phyloP scores from a whole-genome alignment of 2,329 filamentous ascomycete genomes.

The Pseudogymnoascus sp. region DNA sequence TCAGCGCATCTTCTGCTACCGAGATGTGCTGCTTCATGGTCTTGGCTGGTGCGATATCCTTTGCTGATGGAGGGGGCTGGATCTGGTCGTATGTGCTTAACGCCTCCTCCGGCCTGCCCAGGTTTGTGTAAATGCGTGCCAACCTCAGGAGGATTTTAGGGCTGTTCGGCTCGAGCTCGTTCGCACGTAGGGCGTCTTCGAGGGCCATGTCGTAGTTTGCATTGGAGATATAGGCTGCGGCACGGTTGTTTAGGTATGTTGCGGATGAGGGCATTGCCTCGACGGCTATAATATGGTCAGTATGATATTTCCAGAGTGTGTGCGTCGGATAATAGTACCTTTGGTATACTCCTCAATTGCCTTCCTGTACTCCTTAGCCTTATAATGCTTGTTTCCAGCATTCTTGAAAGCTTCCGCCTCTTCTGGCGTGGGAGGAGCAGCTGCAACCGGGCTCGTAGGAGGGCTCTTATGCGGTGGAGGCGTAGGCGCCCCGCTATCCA shows the following conservation, averaged over 20 bases:
- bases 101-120: constrained; percentile 82
- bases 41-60: constrained; percentile 75
- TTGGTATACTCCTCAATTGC: constrained; percentile 93
- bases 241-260: constrained; percentile 90
- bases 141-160: constrained; percentile 81
- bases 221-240: constrained; percentile 87
- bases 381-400: constrained; percentile 93
- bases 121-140: constrained; percentile 78
- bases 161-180: constrained; percentile 77
- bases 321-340: constrained; percentile 48
- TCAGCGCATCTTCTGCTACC: constrained; percentile 70
- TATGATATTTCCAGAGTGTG: neutral
- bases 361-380: constrained; percentile 79
- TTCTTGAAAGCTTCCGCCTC: constrained; percentile 90
- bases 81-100: constrained; percentile 75
- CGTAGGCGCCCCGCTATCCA: constrained; percentile 45
- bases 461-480: constrained; percentile 66
- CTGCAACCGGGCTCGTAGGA: constrained; percentile 49
- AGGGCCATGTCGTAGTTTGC: constrained; percentile 71
- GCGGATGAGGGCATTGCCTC: constrained; percentile 77
- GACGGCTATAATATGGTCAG: constrained; percentile 56
- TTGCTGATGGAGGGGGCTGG: constrained; percentile 69
- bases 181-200: constrained; percentile 76
- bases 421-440: constrained; percentile 39
- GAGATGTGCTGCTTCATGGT: constrained; percentile 77